These are phyloP conservation scores for Tephrocybe rancida DNA, from an alignment of 768 basidiomycete genomes.

Conservation along the genomic window DNA sequence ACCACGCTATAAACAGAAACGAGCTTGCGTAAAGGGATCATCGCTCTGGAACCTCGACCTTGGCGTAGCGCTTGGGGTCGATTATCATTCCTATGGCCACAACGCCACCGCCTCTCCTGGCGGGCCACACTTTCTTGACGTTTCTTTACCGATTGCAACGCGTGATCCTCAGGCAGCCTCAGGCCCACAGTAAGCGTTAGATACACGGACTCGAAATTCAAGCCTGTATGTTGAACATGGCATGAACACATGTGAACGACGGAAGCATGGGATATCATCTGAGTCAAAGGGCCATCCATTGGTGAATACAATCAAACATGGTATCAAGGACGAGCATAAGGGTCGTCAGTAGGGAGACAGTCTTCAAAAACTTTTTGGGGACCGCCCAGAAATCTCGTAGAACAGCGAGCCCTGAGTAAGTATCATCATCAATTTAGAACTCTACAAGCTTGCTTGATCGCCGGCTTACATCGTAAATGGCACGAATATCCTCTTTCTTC, in stretches of 20 bases:
- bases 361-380: constrained; percentile 2
- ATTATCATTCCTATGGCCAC: background rate
- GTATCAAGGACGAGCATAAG: too few relatives aligned
- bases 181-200: too few relatives aligned
- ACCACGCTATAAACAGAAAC: background rate
- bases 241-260: too few relatives aligned
- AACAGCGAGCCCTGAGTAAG: constrained; percentile 33
- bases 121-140: background rate
- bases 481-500: constrained; percentile 41
- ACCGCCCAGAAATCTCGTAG: constrained; percentile 32
- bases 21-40: background rate
- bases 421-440: background rate
- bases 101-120: background rate
- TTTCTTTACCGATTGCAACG: background rate
- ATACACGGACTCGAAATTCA: background rate
- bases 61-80: background rate
- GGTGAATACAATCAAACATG: too few relatives aligned
- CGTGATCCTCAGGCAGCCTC: background rate
- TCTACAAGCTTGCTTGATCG: background rate
- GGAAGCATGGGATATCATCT: too few relatives aligned
- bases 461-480: constrained; percentile 37
- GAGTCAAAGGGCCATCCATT: too few relatives aligned
- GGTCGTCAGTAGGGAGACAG: too few relatives aligned
- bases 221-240: too few relatives aligned
- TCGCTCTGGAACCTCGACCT: background rate